Evolutionary conservation across 345 rosid species (phyloP).

Genomic region (Salix caprea): DNA sequence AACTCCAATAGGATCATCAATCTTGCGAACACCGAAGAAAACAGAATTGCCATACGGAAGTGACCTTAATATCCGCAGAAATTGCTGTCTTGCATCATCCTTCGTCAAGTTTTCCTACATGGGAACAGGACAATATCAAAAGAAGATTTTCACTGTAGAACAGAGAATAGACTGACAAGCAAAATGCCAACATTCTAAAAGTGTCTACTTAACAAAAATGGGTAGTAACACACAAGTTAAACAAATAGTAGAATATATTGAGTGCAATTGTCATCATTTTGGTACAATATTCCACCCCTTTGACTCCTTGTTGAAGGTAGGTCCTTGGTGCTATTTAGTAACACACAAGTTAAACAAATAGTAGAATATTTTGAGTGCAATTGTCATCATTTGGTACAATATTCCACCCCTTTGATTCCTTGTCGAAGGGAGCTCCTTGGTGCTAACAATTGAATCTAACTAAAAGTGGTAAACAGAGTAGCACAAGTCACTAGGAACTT

Average conservation of each 20-base stretch:
- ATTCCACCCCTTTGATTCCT: neutral
- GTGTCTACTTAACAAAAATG: neutral
- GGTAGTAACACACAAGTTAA: neutral
- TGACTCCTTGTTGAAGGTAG: neutral
- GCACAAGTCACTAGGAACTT: neutral
- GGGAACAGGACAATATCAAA: constrained; percentile 1
- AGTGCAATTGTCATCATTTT: neutral
- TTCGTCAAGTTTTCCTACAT: constrained; percentile 80
- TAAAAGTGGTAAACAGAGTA: neutral
- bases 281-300: neutral
- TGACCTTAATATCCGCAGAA: constrained; percentile 69
- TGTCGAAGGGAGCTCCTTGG: neutral
- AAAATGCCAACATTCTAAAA: neutral
- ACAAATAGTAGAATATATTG: neutral
- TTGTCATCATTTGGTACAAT: neutral
- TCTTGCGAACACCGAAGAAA: constrained; percentile 87
- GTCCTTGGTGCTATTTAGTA: neutral
- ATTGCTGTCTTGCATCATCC: constrained; percentile 95
- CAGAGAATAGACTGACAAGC: neutral
- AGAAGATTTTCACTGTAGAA: neutral
- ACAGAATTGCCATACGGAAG: constrained; percentile 94
- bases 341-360: neutral
- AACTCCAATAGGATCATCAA: constrained; percentile 98
- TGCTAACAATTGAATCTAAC: neutral
- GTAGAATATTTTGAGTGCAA: neutral